Base-by-base conservation (phyloP, 768 basidiomycete species). In the Tremella mesenterica region DNA sequence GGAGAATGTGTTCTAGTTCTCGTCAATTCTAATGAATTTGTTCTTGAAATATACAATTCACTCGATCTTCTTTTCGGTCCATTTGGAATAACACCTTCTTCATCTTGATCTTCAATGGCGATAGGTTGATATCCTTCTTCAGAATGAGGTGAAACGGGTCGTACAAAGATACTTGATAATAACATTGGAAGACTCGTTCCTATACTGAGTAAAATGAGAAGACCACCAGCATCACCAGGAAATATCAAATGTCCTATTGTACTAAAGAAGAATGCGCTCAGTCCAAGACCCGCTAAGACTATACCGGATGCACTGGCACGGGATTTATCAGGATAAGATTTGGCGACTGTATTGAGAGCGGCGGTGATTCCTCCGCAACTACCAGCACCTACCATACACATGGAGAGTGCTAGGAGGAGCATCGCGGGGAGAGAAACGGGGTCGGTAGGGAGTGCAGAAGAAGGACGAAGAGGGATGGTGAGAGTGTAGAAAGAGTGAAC, bases 251-350 rank as follows among this genome's bases (percentile, higher is more conserved):
- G 83, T 0, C 88, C 82, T 31, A 92, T 74, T 0, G 82, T 79
- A 12, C 87, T 86, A 74, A 92, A 95, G 57, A 86, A 77, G 76
- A 93, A 93, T 0, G 91, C 91, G 0, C 88, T 90, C 14, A 96
- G 80, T 0, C 91, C 90, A 58, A 88, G 90, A 28, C 88, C 90
- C 0, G 88, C 87, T 18, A 90, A 73, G 29, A 91, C 88, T 8
- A 88, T 69, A 1, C 85, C 84, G 0, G 85, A 87, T 8, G 82
- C 80, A 0, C 82, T 82, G 10, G 84, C 88, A 18, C 88, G 79
- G 33, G 80, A 77, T 39, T 74, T 74, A 55, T 88, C 83, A 0
- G 86, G 82, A 60, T 90, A 91, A 18, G 82, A 81, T 60, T 86
- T 90, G 0, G 90, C 91, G 0, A 85, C 85, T 2, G 85, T 77